These are phyloP conservation scores for Apiotrichum gamsii DNA, from an alignment of 1,284 basidiomycete genomes.

Conservation along the genomic window DNA sequence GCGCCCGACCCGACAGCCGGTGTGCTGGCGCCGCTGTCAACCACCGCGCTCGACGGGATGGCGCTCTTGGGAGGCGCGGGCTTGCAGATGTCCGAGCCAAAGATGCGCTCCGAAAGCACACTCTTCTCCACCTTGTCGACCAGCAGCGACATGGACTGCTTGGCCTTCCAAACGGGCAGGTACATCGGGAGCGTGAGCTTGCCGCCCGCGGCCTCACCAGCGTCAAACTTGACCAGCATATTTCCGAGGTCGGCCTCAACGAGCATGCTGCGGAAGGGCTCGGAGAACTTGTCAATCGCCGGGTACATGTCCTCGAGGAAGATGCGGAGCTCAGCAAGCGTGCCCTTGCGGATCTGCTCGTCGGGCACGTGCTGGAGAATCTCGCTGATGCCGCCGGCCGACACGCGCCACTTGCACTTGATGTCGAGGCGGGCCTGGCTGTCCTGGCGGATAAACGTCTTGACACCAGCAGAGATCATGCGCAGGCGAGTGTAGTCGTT, in stretches of 20 bases:
- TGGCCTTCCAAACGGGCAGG: conserved; percentile 86
- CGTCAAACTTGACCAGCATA: conserved; percentile 63
- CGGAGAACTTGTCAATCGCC: conserved; percentile 57
- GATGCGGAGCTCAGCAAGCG: conserved; percentile 58
- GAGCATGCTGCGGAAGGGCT: conserved; percentile 51
- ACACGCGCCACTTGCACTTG: conserved; percentile 57
- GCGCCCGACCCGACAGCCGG: conserved; percentile 2
- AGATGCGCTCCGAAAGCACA: conserved; percentile 40
- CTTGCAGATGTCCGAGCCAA: conserved; percentile 42
- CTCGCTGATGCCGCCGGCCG: conserved; percentile 75
- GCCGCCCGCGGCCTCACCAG: conserved; percentile 52
- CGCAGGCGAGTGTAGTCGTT: conserved; percentile 84
- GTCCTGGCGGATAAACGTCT: conserved; percentile 58
- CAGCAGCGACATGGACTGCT: conserved; percentile 76
- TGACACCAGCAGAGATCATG: conserved; percentile 85
- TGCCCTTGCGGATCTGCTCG: conserved; percentile 58
- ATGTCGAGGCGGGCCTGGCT: conserved; percentile 47
- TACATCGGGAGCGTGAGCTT: conserved; percentile 67
- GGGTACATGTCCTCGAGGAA: conserved; percentile 75
- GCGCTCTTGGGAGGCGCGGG: conserved; percentile 21
- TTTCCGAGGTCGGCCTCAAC: conserved; percentile 53
- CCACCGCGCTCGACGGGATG: not conserved
- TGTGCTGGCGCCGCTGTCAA: conserved; percentile 3
- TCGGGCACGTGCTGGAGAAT: conserved; percentile 71
- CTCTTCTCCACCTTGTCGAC: conserved; percentile 86